Evolutionary conservation across 495 filamentous ascomycete genomes (phyloP), one percentile per base, ranked within the genome.

Genomic region (Lasiosphaeria hispida): DNA sequence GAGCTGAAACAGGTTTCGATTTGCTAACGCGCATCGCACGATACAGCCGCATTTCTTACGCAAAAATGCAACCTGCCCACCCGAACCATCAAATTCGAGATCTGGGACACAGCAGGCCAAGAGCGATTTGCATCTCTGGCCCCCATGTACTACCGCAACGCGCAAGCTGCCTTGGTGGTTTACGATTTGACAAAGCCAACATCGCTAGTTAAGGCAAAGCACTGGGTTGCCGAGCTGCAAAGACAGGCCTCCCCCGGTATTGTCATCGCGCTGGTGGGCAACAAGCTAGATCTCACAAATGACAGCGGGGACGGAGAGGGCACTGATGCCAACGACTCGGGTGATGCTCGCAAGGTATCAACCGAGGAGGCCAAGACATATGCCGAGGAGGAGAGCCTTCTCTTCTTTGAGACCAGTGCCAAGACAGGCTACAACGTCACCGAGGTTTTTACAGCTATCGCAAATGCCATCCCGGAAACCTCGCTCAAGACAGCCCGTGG

Each of bases 81-180:
- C 64, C 86, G 94, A 55, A 98, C 91, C 57, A 97, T 98, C 80
- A 98, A 98, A 76, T 98, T 98, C 65, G 94, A 98, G 75, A 98
- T 98, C 66, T 98, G 94, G 94, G 94, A 98, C 82, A 98, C 94
- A 4, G 94, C 95, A 35, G 94, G 94, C 66, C 94, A 98, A 75
- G 94, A 98, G 76, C 91, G 94, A 54, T 98, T 97, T 72, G 94
- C 94, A 57, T 94, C 89, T 23, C 85, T 97, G 39, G 94, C 94
- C 13, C 94, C 94, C 50, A 98, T 98, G 94, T 98, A 98, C 82
- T 98, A 98, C 79, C 93, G 94, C 75, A 98, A 98, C 69, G 94
- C 94, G 38, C 94, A 98, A 77, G 89, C 92, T 61, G 94, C 94
- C n/a, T 86, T 98, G 45, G 94, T 98, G 14, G 94, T 97, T 66